phyloP scores from a whole-genome alignment of 169 alveolate species.

The Perkinsus marinus region DNA sequence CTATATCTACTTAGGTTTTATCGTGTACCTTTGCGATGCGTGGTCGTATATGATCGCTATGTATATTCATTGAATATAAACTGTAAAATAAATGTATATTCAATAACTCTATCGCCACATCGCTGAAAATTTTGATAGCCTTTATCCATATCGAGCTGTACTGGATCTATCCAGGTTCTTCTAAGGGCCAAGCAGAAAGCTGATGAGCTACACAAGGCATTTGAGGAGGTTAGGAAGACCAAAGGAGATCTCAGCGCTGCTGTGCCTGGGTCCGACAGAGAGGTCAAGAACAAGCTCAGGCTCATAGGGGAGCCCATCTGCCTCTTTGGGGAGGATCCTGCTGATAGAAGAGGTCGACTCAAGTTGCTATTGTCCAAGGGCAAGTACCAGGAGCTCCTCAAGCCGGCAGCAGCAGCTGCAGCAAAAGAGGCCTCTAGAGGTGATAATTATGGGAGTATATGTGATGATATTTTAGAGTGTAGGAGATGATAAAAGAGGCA shows the following conservation, averaged over 20 bases:
- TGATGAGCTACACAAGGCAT: neutral
- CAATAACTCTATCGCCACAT: no score
- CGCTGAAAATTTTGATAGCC: no score
- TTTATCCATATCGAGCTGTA: no score
- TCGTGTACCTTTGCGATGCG: no score
- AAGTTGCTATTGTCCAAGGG: conserved; percentile 13
- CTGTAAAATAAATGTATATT: no score
- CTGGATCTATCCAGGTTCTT: neutral
- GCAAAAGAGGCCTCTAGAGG: neutral
- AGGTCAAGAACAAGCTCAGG: conserved; percentile 1
- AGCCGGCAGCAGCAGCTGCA: neutral
- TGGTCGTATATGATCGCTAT: no score
- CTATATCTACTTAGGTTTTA: no score
- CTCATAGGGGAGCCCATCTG: conserved; percentile 15
- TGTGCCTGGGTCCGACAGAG: neutral
- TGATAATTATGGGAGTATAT: neutral
- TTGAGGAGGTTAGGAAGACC: neutral
- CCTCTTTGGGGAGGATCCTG: conserved; percentile 26
- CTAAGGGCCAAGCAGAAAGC: neutral
- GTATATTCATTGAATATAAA: no score
- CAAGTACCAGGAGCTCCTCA: neutral
- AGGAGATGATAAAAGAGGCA: neutral
- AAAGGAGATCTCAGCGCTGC: neutral
- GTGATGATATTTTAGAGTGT: neutral
- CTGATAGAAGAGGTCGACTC: conserved; percentile 25